phyloP scores from a whole-genome alignment of 1,139 yeast genomes.

The Saccharomyces hybrid region DNA sequence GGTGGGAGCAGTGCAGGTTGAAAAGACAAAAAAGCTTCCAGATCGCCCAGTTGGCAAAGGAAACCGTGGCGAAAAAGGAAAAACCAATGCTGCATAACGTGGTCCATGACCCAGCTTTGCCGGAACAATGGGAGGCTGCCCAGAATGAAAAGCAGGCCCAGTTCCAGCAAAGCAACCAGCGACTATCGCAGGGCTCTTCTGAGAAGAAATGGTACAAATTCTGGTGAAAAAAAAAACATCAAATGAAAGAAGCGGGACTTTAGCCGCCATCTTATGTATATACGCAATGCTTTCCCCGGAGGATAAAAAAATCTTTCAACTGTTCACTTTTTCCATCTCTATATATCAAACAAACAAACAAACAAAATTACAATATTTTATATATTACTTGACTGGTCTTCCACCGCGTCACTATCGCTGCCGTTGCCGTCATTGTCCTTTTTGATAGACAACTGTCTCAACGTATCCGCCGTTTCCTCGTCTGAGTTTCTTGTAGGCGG shows the following conservation, averaged over 20 bases:
- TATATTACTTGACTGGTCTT: constrained; percentile 4
- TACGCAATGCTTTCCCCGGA: background rate
- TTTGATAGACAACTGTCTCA: background rate
- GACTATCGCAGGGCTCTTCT: background rate
- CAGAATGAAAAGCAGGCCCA: background rate
- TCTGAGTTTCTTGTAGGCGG: constrained; percentile 10
- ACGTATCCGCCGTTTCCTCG: constrained; percentile 1
- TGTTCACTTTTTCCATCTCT: constrained; percentile 3
- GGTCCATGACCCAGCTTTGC: constrained; percentile 17
- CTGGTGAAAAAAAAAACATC: constrained; percentile 17
- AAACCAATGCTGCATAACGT: constrained; percentile 33
- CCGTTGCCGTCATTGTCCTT: constrained; percentile 4
- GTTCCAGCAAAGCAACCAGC: constrained; percentile 7
- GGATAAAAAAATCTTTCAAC: background rate
- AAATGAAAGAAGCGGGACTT: background rate
- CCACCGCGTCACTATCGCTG: constrained; percentile 6
- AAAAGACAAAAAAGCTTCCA: constrained; percentile 42
- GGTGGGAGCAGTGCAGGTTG: constrained; percentile 90
- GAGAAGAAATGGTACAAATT: constrained; percentile 26
- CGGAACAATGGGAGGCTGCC: constrained; percentile 22
- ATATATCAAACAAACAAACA: background rate
- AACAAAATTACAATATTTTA: background rate
- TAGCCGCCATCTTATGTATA: background rate
- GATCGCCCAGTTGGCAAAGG: constrained; percentile 44
- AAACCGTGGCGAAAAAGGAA: constrained; percentile 38